Evolutionary conservation across 345 rosid genomes (phyloP).

Genomic region (Boechera divaricarpa): DNA sequence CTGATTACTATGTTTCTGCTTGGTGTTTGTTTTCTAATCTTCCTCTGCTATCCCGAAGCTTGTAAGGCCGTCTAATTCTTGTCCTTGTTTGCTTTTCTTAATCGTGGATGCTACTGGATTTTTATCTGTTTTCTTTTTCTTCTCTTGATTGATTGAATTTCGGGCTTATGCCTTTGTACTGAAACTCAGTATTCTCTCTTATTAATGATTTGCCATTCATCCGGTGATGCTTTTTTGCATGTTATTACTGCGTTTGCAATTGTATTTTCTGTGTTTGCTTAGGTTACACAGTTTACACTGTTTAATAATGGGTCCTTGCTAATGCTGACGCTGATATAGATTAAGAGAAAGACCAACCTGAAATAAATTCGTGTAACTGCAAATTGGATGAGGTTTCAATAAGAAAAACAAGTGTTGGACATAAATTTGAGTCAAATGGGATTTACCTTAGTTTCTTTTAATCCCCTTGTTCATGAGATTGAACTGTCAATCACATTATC

Average conservation of each 20-base stretch:
- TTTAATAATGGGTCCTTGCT: neutral
- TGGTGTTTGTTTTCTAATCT: slow-evolving; percentile 55
- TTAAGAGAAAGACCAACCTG: too few species aligned
- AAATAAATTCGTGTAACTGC: too few species aligned
- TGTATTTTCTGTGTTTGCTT: neutral
- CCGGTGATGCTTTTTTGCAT: neutral
- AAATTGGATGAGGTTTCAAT: too few species aligned
- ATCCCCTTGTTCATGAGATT: too few species aligned
- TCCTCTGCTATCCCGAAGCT: slow-evolving; percentile 38
- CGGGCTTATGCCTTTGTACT: slow-evolving; percentile 19
- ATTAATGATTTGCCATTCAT: slow-evolving; percentile 22
- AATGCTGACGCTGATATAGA: neutral
- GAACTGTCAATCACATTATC: too few species aligned
- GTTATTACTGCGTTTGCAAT: neutral
- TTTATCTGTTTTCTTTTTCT: neutral
- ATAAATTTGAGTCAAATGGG: too few species aligned
- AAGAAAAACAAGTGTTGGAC: too few species aligned
- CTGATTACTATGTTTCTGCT: slow-evolving; percentile 52
- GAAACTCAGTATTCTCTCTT: slow-evolving; percentile 17
- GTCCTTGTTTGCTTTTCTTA: slow-evolving; percentile 50
- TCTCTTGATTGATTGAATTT: slow-evolving; percentile 20
- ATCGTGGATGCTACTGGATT: slow-evolving; percentile 49
- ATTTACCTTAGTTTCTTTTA: too few species aligned
- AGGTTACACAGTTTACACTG: neutral
- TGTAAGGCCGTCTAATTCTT: slow-evolving; percentile 58